These are phyloP conservation scores for Parafenestella ontariensis DNA, from an alignment of 2,329 filamentous ascomycete species.

Conservation along the genomic window DNA sequence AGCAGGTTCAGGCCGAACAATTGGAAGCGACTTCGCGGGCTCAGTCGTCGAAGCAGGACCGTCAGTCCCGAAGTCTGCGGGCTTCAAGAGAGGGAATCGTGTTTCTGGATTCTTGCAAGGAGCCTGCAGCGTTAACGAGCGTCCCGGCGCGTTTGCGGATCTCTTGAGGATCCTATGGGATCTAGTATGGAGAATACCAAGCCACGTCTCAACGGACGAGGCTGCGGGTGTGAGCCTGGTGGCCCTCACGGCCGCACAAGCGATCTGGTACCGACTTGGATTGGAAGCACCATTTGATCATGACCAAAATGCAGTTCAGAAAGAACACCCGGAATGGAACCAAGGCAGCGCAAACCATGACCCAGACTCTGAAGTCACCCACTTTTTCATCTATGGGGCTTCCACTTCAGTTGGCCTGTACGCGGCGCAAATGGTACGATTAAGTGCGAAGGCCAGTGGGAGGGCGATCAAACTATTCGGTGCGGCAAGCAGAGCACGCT, in stretches of 20 bases:
- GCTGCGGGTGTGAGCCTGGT: slow-evolving; percentile 53
- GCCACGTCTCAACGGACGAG: slow-evolving; percentile 41
- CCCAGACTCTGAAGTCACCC: slow-evolving; percentile 1
- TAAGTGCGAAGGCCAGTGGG: slow-evolving; percentile 21
- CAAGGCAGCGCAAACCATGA: neutral
- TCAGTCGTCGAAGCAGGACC: slow-evolving; percentile 23
- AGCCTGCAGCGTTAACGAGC: slow-evolving; percentile 52
- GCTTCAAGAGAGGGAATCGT: slow-evolving; percentile 33
- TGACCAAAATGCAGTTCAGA: slow-evolving; percentile 8
- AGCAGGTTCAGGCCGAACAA: slow-evolving; percentile 36
- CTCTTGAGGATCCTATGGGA: slow-evolving; percentile 47
- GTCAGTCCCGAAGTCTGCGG: slow-evolving; percentile 12
- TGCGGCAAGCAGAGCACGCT: slow-evolving; percentile 31
- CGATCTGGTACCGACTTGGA: slow-evolving; percentile 48
- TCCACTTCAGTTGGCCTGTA: slow-evolving; percentile 46
- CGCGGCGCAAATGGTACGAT: slow-evolving; percentile 41
- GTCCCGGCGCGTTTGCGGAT: slow-evolving; percentile 57
- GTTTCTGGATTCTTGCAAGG: slow-evolving; percentile 56
- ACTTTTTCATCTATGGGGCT: slow-evolving; percentile 43
- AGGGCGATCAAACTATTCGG: slow-evolving; percentile 32
- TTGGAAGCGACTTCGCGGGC: slow-evolving; percentile 55
- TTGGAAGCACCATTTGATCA: slow-evolving; percentile 46
- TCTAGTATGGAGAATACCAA: slow-evolving; percentile 50
- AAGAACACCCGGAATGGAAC: slow-evolving; percentile 19
- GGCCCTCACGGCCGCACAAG: slow-evolving; percentile 55